These are phyloP conservation scores for Blepharisma stoltei DNA, from an alignment of 73 alveolate genomes.

Conservation along the genomic window DNA sequence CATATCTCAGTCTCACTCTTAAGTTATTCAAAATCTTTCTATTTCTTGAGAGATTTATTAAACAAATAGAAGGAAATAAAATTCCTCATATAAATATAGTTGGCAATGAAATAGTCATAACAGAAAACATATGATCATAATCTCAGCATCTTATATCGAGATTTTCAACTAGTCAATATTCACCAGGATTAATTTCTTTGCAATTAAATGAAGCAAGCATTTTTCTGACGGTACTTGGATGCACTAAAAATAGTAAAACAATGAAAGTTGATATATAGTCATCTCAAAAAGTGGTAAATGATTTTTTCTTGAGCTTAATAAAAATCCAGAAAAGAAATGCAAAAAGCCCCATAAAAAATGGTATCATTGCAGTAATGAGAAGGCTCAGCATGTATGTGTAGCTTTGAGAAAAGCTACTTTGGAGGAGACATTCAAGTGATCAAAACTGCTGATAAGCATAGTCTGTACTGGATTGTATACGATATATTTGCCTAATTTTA, in stretches of 20 bases:
- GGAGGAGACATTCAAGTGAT: conserved; percentile 55
- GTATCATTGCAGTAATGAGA: conserved; percentile 39
- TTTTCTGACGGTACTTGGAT: conserved; percentile 53
- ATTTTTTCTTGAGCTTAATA: conserved; percentile 13
- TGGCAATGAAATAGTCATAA: conserved; percentile 49
- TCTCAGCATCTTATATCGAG: conserved; percentile 41
- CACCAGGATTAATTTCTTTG: conserved; percentile 42
- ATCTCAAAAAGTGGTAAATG: conserved; percentile 33
- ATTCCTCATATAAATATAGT: conserved; percentile 39
- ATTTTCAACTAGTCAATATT: conserved; percentile 37
- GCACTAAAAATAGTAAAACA: conserved; percentile 49
- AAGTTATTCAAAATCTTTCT: neutral
- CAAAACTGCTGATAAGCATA: conserved; percentile 38
- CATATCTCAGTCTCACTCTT: conserved; percentile 48
- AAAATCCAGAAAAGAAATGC: conserved; percentile 35
- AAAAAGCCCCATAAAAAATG: conserved; percentile 29
- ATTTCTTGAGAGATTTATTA: neutral
- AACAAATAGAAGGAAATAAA: neutral
- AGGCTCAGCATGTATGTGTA: conserved; percentile 37
- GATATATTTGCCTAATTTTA: conserved; percentile 35
- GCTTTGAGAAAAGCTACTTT: conserved; percentile 33
- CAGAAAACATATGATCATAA: conserved; percentile 29
- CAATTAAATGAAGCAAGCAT: conserved; percentile 54
- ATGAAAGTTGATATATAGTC: conserved; percentile 47
- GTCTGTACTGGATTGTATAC: conserved; percentile 36